These are phyloP conservation scores for Pythium vanterpoolii DNA, from an alignment of 352 stramenopile species.

Conservation along the genomic window DNA sequence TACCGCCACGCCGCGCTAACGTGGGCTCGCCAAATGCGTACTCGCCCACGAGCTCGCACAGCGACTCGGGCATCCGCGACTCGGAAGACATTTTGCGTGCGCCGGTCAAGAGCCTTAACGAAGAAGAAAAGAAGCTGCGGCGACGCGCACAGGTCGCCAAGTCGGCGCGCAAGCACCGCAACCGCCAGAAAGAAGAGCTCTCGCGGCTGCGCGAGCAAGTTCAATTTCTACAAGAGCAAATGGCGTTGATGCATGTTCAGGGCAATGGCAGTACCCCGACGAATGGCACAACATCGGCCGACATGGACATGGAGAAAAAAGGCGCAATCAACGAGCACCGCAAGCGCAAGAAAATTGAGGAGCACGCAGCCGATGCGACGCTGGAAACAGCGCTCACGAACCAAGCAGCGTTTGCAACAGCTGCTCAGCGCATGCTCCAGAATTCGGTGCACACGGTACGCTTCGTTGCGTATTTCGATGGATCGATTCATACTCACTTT, in stretches of 20 bases:
- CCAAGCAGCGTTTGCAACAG: constrained; percentile 21
- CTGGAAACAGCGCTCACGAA: constrained; percentile 30
- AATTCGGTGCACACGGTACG: constrained; percentile 20
- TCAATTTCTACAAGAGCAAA: constrained; percentile 73
- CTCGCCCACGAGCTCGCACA: constrained; percentile 46
- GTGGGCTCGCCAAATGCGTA: constrained; percentile 12
- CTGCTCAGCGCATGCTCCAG: constrained; percentile 20
- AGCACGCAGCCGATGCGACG: constrained; percentile 17
- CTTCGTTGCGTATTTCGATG: background rate
- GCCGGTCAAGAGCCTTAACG: constrained; percentile 75
- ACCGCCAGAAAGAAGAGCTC: constrained; percentile 78
- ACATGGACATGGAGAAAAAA: constrained; percentile 35
- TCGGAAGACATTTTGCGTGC: constrained; percentile 80
- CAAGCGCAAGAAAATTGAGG: constrained; percentile 71
- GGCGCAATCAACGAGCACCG: constrained; percentile 52
- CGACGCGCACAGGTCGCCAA: constrained; percentile 78
- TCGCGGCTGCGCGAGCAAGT: constrained; percentile 68
- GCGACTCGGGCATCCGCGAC: constrained; percentile 37
- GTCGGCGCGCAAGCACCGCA: constrained; percentile 78
- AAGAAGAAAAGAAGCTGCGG: constrained; percentile 83
- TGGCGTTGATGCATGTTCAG: constrained; percentile 53
- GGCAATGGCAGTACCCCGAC: constrained; percentile 1
- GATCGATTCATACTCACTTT: background rate
- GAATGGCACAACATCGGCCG: constrained; percentile 32
- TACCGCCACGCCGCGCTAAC: constrained; percentile 15